Evolutionary conservation across 495 filamentous ascomycete genomes (phyloP), one percentile per base, ranked within the genome.

Genomic region (Xylona heveae): DNA sequence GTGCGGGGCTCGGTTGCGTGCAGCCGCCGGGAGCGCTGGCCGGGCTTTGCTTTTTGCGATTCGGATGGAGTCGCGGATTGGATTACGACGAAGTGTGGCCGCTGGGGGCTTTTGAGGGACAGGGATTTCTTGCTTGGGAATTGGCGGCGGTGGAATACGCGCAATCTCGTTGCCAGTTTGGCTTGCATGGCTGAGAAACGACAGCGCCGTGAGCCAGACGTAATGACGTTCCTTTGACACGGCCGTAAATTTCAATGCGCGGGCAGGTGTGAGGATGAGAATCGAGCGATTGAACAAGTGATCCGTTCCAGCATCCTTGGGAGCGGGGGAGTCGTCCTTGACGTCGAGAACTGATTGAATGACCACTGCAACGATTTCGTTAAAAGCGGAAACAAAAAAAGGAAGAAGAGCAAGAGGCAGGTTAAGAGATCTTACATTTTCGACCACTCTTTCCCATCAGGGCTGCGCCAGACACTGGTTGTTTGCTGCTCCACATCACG

Each of bases 401-500:
- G 42, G 41, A 35, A n/a, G 3, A 19, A 23, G 16, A 7, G 18
- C 1, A 10, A 4, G 20, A 14, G 5, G 8, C n/a, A 7, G 20
- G 12, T 1, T 19, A 38, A 39, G 31, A 38, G 28, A 36, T 61
- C 84, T 71, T 66, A 93, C 85, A 59, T 54, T 97, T 97, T 43
- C 88, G 72, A 19, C 90, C 90, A 57, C 73, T 78, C 62, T 95
- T 97, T 37, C 88, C 88, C 57, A 95, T 61, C 50, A 95, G 55
- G 15, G 88, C 84, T 44, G 69, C 75, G 19, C 78, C 79, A 41
- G 73, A 78, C 14, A 74, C 78, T 14, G 88, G 88, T 52, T 95
- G 90, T 61, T 92, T 92, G 64, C 76, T 91, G 51, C 85, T 93
- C 88, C 88, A 97, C 55, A 97, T 80, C 30, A 97, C 83, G 6